phyloP scores from a whole-genome alignment of 352 stramenopile species.

The Phytophthora sansomeana region DNA sequence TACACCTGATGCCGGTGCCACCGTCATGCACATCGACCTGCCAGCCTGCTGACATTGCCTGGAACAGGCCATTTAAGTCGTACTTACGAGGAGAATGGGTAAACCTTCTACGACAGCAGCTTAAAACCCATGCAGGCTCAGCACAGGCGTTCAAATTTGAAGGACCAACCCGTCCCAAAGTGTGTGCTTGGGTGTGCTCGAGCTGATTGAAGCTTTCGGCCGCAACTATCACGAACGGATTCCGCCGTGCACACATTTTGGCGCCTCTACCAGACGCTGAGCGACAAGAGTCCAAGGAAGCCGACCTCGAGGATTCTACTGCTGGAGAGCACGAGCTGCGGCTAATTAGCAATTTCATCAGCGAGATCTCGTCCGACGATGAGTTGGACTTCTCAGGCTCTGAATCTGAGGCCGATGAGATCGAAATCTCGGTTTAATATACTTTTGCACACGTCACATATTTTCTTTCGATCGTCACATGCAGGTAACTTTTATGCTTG shows the following conservation, averaged over 20 bases:
- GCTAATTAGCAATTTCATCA: too few species aligned
- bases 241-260: conserved; percentile 2
- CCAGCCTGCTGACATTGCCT: background rate
- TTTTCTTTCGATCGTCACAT: too few species aligned
- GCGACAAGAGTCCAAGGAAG: too few species aligned
- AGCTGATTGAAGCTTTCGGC: background rate
- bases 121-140: background rate
- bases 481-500: too few species aligned
- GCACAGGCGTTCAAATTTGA: background rate
- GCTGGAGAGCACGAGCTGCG: too few species aligned
- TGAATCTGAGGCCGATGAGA: too few species aligned
- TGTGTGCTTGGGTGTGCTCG: background rate
- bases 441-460: too few species aligned
- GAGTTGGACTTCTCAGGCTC: too few species aligned
- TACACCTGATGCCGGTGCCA: background rate
- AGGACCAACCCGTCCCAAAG: background rate
- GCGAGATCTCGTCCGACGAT: too few species aligned
- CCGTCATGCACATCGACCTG: background rate
- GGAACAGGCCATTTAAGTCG: background rate
- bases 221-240: background rate
- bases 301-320: too few species aligned
- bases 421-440: too few species aligned
- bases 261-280: background rate
- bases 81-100: background rate
- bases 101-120: background rate